A percentile compares a stretch with the other conserved stretches of the same genome.
phyloP scores from a whole-genome alignment of 2,329 filamentous ascomycete genomes.

The Monilinia aucupariae region DNA sequence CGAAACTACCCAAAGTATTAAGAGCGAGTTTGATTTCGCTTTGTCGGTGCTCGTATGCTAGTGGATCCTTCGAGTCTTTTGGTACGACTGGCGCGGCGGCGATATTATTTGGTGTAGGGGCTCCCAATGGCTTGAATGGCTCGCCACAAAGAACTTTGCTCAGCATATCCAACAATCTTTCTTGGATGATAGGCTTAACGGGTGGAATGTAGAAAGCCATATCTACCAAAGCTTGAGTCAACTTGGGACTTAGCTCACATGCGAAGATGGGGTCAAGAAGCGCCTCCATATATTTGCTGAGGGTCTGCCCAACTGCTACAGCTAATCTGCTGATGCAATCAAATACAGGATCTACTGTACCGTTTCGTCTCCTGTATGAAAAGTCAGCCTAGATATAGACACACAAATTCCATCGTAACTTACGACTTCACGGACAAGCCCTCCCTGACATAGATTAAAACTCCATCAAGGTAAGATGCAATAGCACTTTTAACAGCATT shows the following conservation, averaged over 20 bases:
- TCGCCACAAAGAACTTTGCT: constrained; percentile 90
- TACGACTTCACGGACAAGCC: constrained; percentile 75
- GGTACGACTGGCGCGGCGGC: constrained; percentile 75
- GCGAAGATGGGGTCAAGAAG: constrained; percentile 94
- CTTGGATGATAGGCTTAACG: constrained; percentile 87
- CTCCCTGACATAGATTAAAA: constrained; percentile 88
- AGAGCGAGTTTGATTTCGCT: constrained; percentile 87
- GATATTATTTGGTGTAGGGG: constrained; percentile 76
- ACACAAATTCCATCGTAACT: constrained; percentile 26
- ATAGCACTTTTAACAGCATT: constrained; percentile 95
- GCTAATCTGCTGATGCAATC: constrained; percentile 97
- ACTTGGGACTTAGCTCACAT: constrained; percentile 85
- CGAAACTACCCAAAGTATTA: constrained; percentile 95
- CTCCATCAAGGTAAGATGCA: constrained; percentile 88
- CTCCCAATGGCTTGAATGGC: constrained; percentile 86
- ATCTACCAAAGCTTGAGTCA: constrained; percentile 92
- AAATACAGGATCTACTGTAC: constrained; percentile 71
- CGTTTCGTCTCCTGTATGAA: constrained; percentile 37
- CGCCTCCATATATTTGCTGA: constrained; percentile 98
- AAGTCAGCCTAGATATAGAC: constrained; percentile 29
- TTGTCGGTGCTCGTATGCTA: constrained; percentile 74
- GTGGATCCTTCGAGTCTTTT: constrained; percentile 79
- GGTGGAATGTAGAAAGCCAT: constrained; percentile 99
- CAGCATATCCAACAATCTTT: constrained; percentile 87
- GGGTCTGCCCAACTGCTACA: constrained; percentile 87